Percentiles rank a stretch among this genome's conserved stretches.
phyloP scores from a whole-genome alignment of 257 asterid species.

The Primulina tabacum region DNA sequence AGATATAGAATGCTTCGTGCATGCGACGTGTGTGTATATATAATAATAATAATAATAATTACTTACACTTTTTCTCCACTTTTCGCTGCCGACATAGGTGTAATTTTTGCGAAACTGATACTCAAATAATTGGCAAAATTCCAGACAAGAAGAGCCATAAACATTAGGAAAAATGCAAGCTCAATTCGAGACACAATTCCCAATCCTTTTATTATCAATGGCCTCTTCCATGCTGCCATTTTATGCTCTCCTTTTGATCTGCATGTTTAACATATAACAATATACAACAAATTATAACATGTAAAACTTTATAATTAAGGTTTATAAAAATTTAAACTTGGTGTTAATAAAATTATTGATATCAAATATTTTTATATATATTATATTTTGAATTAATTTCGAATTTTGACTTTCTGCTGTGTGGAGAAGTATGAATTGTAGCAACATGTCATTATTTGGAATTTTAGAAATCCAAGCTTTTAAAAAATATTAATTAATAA shows the following conservation, averaged over 20 bases:
- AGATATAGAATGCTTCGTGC: too few species aligned
- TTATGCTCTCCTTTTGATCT: conserved; percentile 31
- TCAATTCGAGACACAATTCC: conserved; percentile 78
- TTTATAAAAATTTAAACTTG: neutral
- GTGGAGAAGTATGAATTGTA: too few species aligned
- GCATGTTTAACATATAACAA: conserved; percentile 1
- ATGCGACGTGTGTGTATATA: too few species aligned
- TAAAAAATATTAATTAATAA: too few species aligned
- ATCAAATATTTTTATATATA: too few species aligned
- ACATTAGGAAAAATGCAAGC: conserved; percentile 63
- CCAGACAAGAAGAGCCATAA: conserved; percentile 75
- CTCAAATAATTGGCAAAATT: conserved; percentile 42
- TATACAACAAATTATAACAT: neutral
- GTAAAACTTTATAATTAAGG: neutral
- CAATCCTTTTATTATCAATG: conserved; percentile 61
- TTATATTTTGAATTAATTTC: too few species aligned
- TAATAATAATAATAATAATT: too few species aligned
- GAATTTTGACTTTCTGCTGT: too few species aligned
- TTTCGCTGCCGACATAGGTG: conserved; percentile 54
- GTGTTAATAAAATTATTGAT: too few species aligned
- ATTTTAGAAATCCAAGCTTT: too few species aligned
- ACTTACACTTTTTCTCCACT: conserved; percentile 57
- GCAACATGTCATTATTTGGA: too few species aligned
- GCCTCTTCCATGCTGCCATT: conserved; percentile 60
- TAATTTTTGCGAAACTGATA: conserved; percentile 37